These are phyloP conservation scores for Fusarium marasasianum DNA, from an alignment of 2,329 filamentous ascomycete genomes.

Conservation along the genomic window DNA sequence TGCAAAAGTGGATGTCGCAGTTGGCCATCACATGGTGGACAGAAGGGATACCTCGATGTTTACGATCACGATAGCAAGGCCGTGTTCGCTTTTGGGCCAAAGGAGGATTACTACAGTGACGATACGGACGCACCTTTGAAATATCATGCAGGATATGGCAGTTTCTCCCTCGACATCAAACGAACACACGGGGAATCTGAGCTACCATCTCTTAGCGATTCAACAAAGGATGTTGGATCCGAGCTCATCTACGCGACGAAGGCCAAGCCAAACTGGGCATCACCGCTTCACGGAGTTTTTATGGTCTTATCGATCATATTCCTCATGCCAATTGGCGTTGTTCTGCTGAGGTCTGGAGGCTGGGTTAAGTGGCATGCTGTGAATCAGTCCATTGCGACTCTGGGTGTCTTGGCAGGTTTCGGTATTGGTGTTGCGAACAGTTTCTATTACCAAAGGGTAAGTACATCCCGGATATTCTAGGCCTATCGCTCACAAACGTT, in stretches of 20 bases:
- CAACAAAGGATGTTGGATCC: constrained; percentile 50
- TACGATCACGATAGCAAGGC: constrained; percentile 57
- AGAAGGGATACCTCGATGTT: constrained; percentile 59
- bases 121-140: constrained; percentile 55
- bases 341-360: constrained; percentile 62
- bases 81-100: constrained; percentile 66
- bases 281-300: constrained; percentile 57
- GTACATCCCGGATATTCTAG: not conserved
- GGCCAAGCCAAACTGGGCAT: constrained; percentile 50
- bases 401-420: constrained; percentile 60
- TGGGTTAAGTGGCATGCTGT: constrained; percentile 64
- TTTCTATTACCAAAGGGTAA: constrained; percentile 64
- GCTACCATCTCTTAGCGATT: constrained; percentile 49
- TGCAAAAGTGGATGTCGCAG: constrained; percentile 62
- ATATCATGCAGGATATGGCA: constrained; percentile 63
- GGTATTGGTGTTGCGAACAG: constrained; percentile 63
- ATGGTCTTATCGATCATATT: constrained; percentile 67
- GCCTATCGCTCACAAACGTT: constrained; percentile 11
- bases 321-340: constrained; percentile 64
- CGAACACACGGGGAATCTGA: constrained; percentile 59
- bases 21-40: constrained; percentile 52
- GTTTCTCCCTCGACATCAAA: constrained; percentile 65
- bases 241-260: constrained; percentile 44
- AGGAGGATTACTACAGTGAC: constrained; percentile 55
- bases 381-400: constrained; percentile 60